Percentiles rank a stretch among this genome's conserved stretches.
Conservation (phyloP, 768 basidiomycete species). For the Boletus rubroflammeus region DNA sequence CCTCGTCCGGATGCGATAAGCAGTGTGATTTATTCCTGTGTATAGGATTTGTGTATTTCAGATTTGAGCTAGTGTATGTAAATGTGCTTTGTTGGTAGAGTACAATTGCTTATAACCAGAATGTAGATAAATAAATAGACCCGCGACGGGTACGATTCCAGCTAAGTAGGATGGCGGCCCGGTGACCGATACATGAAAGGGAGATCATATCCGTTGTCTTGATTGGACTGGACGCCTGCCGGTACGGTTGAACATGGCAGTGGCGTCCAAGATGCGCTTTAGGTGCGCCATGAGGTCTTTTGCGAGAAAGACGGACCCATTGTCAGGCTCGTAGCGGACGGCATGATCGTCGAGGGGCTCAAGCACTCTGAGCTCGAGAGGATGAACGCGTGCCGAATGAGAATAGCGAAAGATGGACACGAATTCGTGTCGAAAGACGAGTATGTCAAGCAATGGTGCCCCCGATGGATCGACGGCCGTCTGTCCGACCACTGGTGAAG, state of each 20-base stretch:
- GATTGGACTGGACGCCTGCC: slow-evolving; percentile 2
- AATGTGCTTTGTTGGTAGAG: slow-evolving; percentile 9
- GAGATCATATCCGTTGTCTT: slow-evolving; percentile 11
- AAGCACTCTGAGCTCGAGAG: slow-evolving; percentile 43
- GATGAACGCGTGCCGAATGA: slow-evolving; percentile 41
- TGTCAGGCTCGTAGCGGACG: slow-evolving; percentile 56
- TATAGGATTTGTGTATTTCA: too few relatives aligned
- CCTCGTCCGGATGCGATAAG: neutral
- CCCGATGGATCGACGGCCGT: slow-evolving; percentile 13
- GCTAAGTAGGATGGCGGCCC: too few relatives aligned
- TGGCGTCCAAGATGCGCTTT: slow-evolving; percentile 28
- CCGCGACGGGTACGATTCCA: neutral
- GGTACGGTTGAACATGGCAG: slow-evolving; percentile 12
- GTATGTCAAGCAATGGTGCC: slow-evolving; percentile 17
- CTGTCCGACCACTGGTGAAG: slow-evolving; percentile 12
- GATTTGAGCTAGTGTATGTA: neutral
- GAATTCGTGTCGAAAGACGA: slow-evolving; percentile 48
- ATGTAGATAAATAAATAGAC: slow-evolving; percentile 9
- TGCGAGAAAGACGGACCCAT: slow-evolving; percentile 56
- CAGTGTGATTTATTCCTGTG: neutral
- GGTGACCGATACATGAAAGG: neutral
- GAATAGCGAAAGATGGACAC: slow-evolving; percentile 60
- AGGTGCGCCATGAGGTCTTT: slow-evolving; percentile 36
- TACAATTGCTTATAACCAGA: slow-evolving; percentile 16
- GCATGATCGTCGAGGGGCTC: slow-evolving; percentile 47